Conservation (phyloP, 352 stramenopile species). For the Phytophthora pisi region DNA sequence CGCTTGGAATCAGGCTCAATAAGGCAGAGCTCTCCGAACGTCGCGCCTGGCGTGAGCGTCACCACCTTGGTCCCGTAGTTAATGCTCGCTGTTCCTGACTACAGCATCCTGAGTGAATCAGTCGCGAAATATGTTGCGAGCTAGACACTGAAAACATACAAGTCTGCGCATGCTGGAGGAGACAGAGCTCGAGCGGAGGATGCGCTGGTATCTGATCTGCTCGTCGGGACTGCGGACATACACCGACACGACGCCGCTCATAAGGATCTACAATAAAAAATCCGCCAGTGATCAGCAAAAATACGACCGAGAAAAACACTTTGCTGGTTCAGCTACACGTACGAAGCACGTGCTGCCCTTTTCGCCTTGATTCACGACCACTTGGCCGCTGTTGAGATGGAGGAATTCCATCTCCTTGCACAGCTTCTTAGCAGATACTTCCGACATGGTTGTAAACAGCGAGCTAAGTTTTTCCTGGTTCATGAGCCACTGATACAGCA, state of each 20-base stretch:
- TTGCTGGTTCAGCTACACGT: conserved; percentile 12
- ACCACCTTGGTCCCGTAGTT: conserved; percentile 73
- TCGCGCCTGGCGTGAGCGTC: conserved; percentile 75
- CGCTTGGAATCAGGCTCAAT: conserved; percentile 88
- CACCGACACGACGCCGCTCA: conserved; percentile 79
- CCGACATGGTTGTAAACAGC: conserved; percentile 86
- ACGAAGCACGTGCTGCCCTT: conserved; percentile 89
- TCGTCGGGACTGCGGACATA: conserved; percentile 75
- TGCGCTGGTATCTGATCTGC: conserved; percentile 64
- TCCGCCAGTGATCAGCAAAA: not conserved
- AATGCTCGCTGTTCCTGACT: conserved; percentile 45
- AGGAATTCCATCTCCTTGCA: conserved; percentile 90
- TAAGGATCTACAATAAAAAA: conserved; percentile 62
- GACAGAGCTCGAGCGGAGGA: conserved; percentile 52
- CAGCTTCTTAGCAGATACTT: conserved; percentile 83
- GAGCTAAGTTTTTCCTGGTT: conserved; percentile 88
- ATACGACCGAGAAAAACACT: not conserved
- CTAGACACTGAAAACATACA: conserved; percentile 23
- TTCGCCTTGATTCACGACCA: conserved; percentile 84
- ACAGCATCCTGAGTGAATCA: not conserved
- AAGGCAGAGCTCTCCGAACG: conserved; percentile 84
- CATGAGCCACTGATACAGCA: conserved; percentile 87
- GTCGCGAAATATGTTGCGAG: not conserved
- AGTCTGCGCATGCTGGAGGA: conserved; percentile 49
- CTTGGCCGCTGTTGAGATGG: conserved; percentile 64